Evolutionary conservation across 1,139 yeast genomes (phyloP).

Genomic region (Scheffersomyces illinoinensis): DNA sequence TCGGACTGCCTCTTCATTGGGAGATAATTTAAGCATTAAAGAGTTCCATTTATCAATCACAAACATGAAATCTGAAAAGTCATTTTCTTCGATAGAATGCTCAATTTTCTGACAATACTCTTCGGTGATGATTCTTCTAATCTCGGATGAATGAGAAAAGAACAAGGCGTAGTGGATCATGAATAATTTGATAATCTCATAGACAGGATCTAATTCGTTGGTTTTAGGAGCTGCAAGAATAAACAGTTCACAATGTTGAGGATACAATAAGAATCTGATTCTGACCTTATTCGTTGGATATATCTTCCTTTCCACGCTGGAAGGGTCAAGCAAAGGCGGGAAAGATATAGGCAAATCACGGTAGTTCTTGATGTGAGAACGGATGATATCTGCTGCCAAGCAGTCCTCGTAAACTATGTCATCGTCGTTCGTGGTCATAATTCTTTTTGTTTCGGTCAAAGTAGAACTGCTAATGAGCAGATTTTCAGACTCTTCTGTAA

Average conservation of each 20-base stretch:
- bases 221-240: constrained; percentile 47
- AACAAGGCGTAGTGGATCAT: constrained; percentile 45
- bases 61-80: constrained; percentile 35
- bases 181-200: constrained; percentile 61
- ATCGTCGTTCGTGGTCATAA: constrained; percentile 7
- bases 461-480: neutral
- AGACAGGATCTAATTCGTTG: constrained; percentile 68
- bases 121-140: constrained; percentile 34
- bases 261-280: constrained; percentile 40
- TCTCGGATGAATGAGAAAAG: constrained; percentile 39
- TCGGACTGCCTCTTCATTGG: constrained; percentile 18
- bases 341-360: constrained; percentile 37
- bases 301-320: constrained; percentile 14
- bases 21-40: constrained; percentile 39
- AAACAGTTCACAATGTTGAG: constrained; percentile 42
- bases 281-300: constrained; percentile 36
- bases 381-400: constrained; percentile 33
- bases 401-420: constrained; percentile 9
- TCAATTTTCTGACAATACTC: constrained; percentile 36
- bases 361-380: constrained; percentile 31
- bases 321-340: constrained; percentile 29
- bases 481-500: neutral
- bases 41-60: constrained; percentile 46
- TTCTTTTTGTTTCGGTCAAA: neutral
- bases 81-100: constrained; percentile 32